A percentile compares a stretch with the other conserved stretches of the same genome.
phyloP scores from a whole-genome alignment of 225 moss, liverwort and hornwort species.

The Physcomitrellopsis africana region DNA sequence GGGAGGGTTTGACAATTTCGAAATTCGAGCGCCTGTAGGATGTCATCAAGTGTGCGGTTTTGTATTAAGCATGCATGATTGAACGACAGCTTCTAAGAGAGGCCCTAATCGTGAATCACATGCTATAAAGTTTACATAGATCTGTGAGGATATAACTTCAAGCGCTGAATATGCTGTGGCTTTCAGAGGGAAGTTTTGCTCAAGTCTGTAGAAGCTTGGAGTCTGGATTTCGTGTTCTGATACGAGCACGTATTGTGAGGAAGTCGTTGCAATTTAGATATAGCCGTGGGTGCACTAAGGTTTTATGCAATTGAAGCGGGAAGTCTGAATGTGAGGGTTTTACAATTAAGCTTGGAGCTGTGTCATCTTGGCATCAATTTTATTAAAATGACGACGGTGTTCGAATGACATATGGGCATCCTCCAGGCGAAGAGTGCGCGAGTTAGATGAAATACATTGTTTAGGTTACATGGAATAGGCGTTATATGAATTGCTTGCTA shows the following conservation, averaged over 20 bases:
- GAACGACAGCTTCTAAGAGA: background rate
- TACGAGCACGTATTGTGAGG: background rate
- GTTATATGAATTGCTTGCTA: background rate
- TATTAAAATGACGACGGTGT: background rate
- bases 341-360: background rate
- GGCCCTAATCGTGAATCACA: background rate
- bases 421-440: background rate
- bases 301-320: background rate
- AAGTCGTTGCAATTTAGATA: background rate
- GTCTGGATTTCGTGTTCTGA: background rate
- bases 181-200: background rate
- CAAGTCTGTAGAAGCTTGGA: background rate
- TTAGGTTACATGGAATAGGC: background rate
- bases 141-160: background rate
- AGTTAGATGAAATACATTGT: background rate
- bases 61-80: background rate
- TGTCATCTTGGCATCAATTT: background rate
- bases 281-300: background rate
- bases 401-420: background rate
- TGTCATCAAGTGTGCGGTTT: conserved; percentile 5
- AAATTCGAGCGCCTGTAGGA: background rate
- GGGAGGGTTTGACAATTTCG: background rate
- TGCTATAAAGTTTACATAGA: background rate
- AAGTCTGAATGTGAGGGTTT: background rate
- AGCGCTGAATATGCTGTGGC: background rate